Conservation (phyloP, 768 basidiomycete genomes). For the Lactarius indigo region DNA sequence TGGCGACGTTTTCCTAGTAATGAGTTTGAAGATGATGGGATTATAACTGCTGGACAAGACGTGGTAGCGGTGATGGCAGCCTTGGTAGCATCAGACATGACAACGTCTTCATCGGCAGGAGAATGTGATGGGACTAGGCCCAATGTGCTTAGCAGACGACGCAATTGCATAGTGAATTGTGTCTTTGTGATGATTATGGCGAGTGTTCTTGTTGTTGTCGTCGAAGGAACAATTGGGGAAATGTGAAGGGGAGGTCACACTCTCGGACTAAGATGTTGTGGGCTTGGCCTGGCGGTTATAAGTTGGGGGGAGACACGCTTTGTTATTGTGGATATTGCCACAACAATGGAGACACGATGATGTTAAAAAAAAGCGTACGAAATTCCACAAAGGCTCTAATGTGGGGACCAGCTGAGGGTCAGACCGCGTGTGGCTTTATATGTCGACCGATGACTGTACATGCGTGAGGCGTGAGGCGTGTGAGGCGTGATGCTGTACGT, state of each 20-base stretch:
- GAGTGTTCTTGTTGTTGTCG: not conserved
- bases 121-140: not conserved
- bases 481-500: not conserved
- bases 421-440: not conserved
- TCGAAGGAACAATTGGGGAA: not conserved
- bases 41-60: not conserved
- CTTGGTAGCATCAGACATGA: slow-evolving; percentile 4
- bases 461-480: not conserved
- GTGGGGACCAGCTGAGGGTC: not conserved
- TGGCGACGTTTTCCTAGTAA: slow-evolving; percentile 13
- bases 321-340: slow-evolving; percentile 7
- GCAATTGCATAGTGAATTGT: slow-evolving; percentile 5
- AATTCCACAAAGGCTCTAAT: not conserved
- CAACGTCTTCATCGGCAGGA: slow-evolving; percentile 1
- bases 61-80: not conserved
- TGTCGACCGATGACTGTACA: too few relatives aligned
- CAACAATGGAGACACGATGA: not conserved
- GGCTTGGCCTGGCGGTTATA: slow-evolving; percentile 8
- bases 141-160: slow-evolving; percentile 9
- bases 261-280: not conserved
- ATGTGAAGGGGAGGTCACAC: not conserved
- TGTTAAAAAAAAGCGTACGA: not conserved
- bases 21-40: not conserved
- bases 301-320: not conserved
- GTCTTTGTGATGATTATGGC: slow-evolving; percentile 4